These are phyloP conservation scores for Nannochloropsis oceanica DNA, from an alignment of 108 stramenopile genomes.

Conservation along the genomic window DNA sequence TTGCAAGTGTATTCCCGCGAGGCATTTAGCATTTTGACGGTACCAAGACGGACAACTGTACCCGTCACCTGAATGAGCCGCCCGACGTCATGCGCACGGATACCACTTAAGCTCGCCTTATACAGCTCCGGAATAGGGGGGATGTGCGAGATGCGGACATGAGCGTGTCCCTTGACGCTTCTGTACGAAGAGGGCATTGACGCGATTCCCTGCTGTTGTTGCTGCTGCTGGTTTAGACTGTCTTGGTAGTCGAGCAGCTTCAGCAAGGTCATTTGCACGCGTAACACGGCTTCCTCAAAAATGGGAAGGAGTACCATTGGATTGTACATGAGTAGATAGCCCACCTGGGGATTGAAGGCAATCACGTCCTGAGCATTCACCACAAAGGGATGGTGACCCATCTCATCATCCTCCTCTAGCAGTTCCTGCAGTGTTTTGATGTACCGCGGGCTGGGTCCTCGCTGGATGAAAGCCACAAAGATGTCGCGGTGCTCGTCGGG, in stretches of 20 bases:
- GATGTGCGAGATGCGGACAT: constrained; percentile 68
- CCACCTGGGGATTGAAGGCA: background rate
- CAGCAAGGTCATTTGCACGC: background rate
- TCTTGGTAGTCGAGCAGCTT: background rate
- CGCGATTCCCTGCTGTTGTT: background rate
- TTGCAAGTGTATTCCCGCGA: constrained; percentile 58
- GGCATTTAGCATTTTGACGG: constrained; percentile 80
- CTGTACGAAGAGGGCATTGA: background rate
- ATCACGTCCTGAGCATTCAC: background rate
- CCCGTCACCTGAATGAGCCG: constrained; percentile 77
- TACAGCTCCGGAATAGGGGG: constrained; percentile 59
- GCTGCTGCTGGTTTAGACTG: background rate
- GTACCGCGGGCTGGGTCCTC: background rate
- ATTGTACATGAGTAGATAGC: background rate
- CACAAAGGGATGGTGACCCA: background rate
- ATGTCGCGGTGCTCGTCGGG: background rate
- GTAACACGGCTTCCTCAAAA: background rate
- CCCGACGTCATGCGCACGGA: constrained; percentile 61
- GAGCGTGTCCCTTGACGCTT: constrained; percentile 41
- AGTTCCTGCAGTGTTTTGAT: background rate
- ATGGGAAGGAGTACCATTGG: background rate
- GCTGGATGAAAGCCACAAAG: background rate
- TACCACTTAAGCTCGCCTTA: constrained; percentile 54
- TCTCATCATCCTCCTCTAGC: background rate
- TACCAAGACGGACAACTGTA: constrained; percentile 70